A percentile compares a stretch with the other conserved stretches of the same genome.
Evolutionary conservation across 1,284 basidiomycete species (phyloP).

Genomic region (Singerocomus rubriflavus): DNA sequence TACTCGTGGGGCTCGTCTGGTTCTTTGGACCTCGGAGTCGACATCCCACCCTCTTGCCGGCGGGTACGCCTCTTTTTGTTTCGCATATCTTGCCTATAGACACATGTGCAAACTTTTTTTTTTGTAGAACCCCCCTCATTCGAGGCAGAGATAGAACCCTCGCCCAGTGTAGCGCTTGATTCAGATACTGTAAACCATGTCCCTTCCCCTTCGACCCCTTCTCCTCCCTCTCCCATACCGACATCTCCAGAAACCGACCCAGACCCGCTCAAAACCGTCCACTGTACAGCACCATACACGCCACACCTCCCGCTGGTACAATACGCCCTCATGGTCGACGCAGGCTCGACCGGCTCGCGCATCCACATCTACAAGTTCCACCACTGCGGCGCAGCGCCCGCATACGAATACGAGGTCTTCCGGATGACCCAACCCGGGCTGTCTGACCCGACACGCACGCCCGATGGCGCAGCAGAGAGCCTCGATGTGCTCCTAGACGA

Average conservation of each 20-base stretch:
- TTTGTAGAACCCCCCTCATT: constrained; percentile 10
- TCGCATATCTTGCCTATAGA: neutral
- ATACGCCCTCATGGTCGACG: constrained; percentile 97
- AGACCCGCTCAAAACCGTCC: constrained; percentile 58
- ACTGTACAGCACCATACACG: constrained; percentile 61
- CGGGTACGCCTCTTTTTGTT: constrained; percentile 13
- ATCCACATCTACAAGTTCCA: constrained; percentile 99
- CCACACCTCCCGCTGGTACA: constrained; percentile 64
- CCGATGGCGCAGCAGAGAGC: constrained; percentile 71
- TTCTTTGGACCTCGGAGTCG: constrained; percentile 52
- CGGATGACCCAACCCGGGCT: constrained; percentile 81
- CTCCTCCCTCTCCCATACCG: constrained; percentile 26
- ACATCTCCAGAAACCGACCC: constrained; percentile 62
- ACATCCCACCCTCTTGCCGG: constrained; percentile 2
- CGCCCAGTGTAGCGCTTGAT: neutral
- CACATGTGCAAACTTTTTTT: neutral
- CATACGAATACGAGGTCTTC: constrained; percentile 95
- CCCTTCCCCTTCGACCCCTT: neutral
- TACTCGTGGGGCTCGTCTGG: constrained; percentile 59
- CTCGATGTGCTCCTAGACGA: constrained; percentile 82
- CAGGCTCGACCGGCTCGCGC: constrained; percentile 94
- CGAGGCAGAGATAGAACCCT: too few relatives aligned
- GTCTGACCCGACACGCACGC: constrained; percentile 52
- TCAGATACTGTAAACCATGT: neutral
- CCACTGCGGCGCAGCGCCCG: constrained; percentile 78